Base-by-base conservation (phyloP, 106 monocot genomes). In the Ottelia alismoides region DNA sequence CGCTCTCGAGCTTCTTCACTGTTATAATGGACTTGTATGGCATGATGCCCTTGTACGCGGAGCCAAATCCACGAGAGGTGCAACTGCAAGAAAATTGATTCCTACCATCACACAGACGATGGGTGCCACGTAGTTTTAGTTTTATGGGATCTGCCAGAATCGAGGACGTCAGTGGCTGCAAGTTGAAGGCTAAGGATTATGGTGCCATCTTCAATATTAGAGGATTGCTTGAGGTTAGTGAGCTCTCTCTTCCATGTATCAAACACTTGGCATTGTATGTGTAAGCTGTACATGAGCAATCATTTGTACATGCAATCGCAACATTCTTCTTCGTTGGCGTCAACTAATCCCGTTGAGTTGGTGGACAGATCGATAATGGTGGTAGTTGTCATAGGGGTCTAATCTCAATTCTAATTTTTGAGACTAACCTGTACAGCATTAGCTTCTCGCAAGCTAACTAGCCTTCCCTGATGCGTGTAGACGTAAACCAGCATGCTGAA, bases 271-370 rank as follows among this genome's bases (percentile, higher is more conserved):
- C 16, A 16, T 16, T 43, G 25, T 1, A 3, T 1, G 59, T 20
- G 20, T 17, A 60, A 11, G 59, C 59, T 10, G 45, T 46, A 32
- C 59, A 60, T 14, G 23, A 25, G 46, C 59, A 60, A 19, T 60
- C 27, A 40, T n/a, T 14, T 27, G 5, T 6, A 27, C 59, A 60
- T 23, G 3, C 40, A 3, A 0, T 22, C 59, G n/a, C n/a, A n/a
- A 27, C 59, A 60, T 25, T 60, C 59, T 0, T 46, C 25, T 1
- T 18, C 5, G n/a, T n/a, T n/a, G n/a, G n/a, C n/a, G n/a, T n/a
- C n/a, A n/a, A n/a, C n/a, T n/a, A n/a, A n/a, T 3, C 2, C 27
- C 25, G 2, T 46, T 23, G 17, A 16, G 16, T 27, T 47, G 25
- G 11, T n/a, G 10, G 40, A 16, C 40, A 43, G 16, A 43, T 16